Conservation (phyloP, 2,329 filamentous ascomycete species). For the Colletotrichum neosansevieriae region DNA sequence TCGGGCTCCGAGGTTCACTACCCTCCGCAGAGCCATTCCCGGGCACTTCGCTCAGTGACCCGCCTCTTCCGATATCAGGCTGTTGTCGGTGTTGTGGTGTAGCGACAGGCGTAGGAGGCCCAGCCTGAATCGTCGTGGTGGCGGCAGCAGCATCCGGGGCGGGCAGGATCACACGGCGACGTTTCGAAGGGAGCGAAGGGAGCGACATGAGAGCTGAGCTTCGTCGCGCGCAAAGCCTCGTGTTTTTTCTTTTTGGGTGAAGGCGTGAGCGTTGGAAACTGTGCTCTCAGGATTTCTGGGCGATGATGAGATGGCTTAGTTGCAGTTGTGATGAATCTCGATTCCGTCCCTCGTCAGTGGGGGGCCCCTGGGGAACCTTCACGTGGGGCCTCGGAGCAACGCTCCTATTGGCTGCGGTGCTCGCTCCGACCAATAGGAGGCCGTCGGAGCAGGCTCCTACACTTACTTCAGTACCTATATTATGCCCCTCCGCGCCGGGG, state of each 20-base stretch:
- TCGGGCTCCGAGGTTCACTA: conserved; percentile 20
- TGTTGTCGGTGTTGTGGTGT: not conserved
- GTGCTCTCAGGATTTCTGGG: not conserved
- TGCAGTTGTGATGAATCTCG: conserved; percentile 5
- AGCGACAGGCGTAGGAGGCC: not conserved
- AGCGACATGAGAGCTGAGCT: conserved; percentile 24
- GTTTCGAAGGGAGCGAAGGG: conserved; percentile 27
- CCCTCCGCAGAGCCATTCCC: not conserved
- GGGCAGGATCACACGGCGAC: conserved; percentile 36
- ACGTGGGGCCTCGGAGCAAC: conserved; percentile 11
- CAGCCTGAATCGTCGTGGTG: not conserved
- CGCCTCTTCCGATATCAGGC: not conserved
- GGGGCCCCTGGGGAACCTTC: conserved; percentile 14
- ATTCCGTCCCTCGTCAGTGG: conserved; percentile 29
- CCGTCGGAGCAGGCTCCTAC: conserved; percentile 35
- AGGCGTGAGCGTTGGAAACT: not conserved
- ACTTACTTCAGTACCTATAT: too few relatives aligned
- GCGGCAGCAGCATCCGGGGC: conserved; percentile 9
- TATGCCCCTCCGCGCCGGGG: not conserved
- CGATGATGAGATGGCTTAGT: not conserved
- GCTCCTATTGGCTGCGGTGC: conserved; percentile 18
- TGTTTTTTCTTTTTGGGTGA: not conserved
- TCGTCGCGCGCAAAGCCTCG: not conserved
- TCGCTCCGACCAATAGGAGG: conserved; percentile 26
- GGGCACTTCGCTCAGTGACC: not conserved